Evolutionary conservation across 495 filamentous ascomycete genomes (phyloP).

Genomic region (Opeltia flavorubescens): DNA sequence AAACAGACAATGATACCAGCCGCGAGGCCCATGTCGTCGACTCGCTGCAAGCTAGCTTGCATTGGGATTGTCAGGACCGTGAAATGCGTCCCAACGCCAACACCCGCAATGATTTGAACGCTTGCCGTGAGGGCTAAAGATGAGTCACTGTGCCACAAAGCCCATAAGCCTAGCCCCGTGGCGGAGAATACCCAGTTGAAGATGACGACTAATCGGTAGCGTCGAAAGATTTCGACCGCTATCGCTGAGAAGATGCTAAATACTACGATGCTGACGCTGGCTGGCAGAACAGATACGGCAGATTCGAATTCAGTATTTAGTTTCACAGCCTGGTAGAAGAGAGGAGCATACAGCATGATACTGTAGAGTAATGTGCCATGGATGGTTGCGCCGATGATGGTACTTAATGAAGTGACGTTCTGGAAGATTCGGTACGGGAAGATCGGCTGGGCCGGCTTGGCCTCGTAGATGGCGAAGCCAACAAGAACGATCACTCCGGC

Average conservation of each 20-base stretch:
- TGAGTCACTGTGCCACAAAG: slow-evolving; percentile 10
- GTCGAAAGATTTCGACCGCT: no score
- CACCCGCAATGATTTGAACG: slow-evolving; percentile 21
- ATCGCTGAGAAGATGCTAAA: no score
- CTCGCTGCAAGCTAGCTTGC: slow-evolving; percentile 22
- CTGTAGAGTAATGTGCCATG: slow-evolving; percentile 22
- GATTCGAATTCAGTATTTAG: slow-evolving; percentile 17
- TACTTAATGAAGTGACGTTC: not conserved
- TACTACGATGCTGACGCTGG: slow-evolving; percentile 6
- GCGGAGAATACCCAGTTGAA: slow-evolving; percentile 15
- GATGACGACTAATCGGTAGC: no score
- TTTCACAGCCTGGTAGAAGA: slow-evolving; percentile 25
- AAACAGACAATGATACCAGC: slow-evolving; percentile 22
- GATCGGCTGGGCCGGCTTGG: slow-evolving; percentile 17
- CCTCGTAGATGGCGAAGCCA: slow-evolving; percentile 24
- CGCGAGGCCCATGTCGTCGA: slow-evolving; percentile 27
- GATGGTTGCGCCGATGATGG: not conserved
- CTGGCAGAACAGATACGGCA: slow-evolving; percentile 19
- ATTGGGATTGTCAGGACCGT: slow-evolving; percentile 19
- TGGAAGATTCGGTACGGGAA: slow-evolving; percentile 1
- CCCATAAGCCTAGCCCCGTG: slow-evolving; percentile 17
- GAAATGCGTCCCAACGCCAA: slow-evolving; percentile 19
- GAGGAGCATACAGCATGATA: slow-evolving; percentile 23
- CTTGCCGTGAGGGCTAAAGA: slow-evolving; percentile 8
- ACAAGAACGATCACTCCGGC: slow-evolving; percentile 22